Percentiles rank a stretch among this genome's conserved stretches.
These are phyloP conservation scores for Phytophthora meadii DNA, from an alignment of 352 stramenopile species.

Conservation along the genomic window DNA sequence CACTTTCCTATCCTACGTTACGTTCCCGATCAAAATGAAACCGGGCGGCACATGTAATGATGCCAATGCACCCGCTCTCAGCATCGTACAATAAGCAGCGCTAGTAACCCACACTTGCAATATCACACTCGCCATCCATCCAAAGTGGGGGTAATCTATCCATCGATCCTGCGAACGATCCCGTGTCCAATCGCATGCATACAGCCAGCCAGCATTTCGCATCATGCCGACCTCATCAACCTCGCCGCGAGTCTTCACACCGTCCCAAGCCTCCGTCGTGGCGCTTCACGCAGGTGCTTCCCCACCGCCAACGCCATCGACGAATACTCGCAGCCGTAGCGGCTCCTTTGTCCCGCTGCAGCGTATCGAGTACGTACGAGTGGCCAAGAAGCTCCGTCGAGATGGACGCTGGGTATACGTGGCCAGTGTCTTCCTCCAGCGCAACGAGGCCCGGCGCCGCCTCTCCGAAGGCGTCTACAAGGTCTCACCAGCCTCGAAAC, in stretches of 20 bases:
- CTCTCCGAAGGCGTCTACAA: slow-evolving; percentile 40
- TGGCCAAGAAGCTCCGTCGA: slow-evolving; percentile 37
- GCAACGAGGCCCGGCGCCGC: slow-evolving; percentile 31
- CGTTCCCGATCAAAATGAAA: too few relatives aligned
- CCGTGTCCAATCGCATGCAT: neutral
- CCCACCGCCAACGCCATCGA: neutral
- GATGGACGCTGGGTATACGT: slow-evolving; percentile 40
- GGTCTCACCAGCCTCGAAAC: slow-evolving; percentile 18
- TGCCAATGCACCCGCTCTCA: too few relatives aligned
- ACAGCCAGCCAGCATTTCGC: slow-evolving; percentile 2
- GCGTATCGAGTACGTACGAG: slow-evolving; percentile 40
- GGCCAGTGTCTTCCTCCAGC: slow-evolving; percentile 39
- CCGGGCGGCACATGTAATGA: too few relatives aligned
- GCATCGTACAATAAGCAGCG: too few relatives aligned
- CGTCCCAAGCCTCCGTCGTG: slow-evolving; percentile 26
- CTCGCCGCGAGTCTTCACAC: slow-evolving; percentile 23
- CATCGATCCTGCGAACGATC: neutral
- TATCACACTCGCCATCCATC: neutral
- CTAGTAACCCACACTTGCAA: too few relatives aligned
- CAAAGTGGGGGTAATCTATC: neutral
- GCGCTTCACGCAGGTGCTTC: slow-evolving; percentile 17
- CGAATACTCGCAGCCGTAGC: slow-evolving; percentile 14
- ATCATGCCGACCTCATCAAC: slow-evolving; percentile 21
- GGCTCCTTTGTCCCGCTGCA: slow-evolving; percentile 31
- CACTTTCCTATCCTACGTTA: too few relatives aligned